Evolutionary conservation across 345 rosid species (phyloP).

Genomic region (Raphanus raphanistrum): DNA sequence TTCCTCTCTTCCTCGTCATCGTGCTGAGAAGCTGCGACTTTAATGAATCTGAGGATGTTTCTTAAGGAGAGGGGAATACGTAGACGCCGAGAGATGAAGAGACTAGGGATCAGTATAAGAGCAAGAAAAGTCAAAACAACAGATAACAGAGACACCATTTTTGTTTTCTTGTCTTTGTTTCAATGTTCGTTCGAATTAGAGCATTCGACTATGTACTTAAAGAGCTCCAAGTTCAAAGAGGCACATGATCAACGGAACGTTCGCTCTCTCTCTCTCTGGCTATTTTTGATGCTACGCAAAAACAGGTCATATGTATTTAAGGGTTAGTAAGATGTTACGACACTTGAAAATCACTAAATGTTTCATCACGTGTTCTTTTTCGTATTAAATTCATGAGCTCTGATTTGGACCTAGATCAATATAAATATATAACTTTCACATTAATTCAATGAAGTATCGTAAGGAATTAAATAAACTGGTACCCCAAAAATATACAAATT

Average conservation of each 20-base stretch:
- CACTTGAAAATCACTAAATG: neutral
- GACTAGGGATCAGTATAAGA: constrained; percentile 16
- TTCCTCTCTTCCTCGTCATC: constrained; percentile 6
- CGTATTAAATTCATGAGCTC: neutral
- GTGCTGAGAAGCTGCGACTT: constrained; percentile 11
- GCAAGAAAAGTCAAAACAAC: constrained; percentile 20
- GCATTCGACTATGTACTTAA: neutral
- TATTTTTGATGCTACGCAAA: neutral
- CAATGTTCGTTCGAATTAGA: neutral
- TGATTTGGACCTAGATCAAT: neutral
- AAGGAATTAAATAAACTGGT: too few species aligned
- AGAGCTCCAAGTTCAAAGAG: constrained; percentile 13
- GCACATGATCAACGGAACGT: constrained; percentile 28
- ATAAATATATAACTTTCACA: too few species aligned
- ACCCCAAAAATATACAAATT: too few species aligned
- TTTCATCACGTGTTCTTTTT: neutral
- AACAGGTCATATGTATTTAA: neutral
- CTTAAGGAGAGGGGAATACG: constrained; percentile 3
- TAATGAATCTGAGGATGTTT: constrained; percentile 23
- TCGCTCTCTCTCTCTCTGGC: neutral
- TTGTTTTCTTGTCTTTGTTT: neutral
- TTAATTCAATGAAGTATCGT: too few species aligned
- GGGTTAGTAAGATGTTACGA: neutral
- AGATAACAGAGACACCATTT: constrained; percentile 18
- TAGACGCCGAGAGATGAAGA: constrained; percentile 20